Percentiles rank a stretch among this genome's conserved stretches.
phyloP scores from a whole-genome alignment of 352 stramenopile genomes.

The Globisporangium cederbergense region DNA sequence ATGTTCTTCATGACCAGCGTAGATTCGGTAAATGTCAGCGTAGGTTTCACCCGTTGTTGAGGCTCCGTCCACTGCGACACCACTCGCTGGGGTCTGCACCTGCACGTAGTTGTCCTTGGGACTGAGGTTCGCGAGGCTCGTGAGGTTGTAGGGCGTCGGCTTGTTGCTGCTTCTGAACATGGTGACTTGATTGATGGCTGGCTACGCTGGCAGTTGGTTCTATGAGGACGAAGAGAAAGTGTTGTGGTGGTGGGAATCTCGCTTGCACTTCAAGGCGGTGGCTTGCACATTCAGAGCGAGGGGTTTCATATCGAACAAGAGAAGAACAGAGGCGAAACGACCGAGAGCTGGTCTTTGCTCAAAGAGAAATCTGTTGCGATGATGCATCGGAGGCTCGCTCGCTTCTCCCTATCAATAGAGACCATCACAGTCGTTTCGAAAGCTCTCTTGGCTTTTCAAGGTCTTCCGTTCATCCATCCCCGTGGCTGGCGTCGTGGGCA shows the following conservation, averaged over 20 bases:
- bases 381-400: not conserved
- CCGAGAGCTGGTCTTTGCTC: too few relatives aligned
- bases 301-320: slow-evolving; percentile 1
- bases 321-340: not conserved
- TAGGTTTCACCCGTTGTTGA: not conserved
- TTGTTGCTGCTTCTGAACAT: slow-evolving; percentile 9
- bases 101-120: slow-evolving; percentile 9
- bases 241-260: not conserved
- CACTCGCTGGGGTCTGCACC: slow-evolving; percentile 3
- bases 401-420: not conserved
- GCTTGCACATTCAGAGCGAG: not conserved
- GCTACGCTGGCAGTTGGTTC: not conserved
- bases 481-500: too few relatives aligned
- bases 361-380: too few relatives aligned
- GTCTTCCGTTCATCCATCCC: too few relatives aligned
- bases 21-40: not conserved
- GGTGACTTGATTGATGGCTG: not conserved
- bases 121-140: slow-evolving; percentile 10
- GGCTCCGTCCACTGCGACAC: not conserved
- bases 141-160: not conserved
- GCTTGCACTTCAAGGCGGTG: not conserved
- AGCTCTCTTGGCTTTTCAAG: too few relatives aligned
- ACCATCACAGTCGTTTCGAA: not conserved
- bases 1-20: not conserved
- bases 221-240: slow-evolving; percentile 1